Evolutionary conservation across 805 yeast species (phyloP).

Genomic region (Saturnispora ahearnii): DNA sequence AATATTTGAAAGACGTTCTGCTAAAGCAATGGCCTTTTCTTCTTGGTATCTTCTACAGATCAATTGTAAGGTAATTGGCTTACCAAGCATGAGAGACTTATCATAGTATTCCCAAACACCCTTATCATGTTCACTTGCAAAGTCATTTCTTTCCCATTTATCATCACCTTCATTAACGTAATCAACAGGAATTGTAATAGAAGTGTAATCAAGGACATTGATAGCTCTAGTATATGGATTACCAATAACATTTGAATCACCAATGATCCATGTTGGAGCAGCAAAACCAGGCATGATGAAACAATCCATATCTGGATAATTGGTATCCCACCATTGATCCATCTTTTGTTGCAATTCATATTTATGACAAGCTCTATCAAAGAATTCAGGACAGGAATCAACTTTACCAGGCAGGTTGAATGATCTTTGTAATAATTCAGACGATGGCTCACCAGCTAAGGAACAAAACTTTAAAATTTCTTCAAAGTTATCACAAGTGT

Average conservation of each 20-base stretch:
- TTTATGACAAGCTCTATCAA: constrained; percentile 33
- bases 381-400: constrained; percentile 25
- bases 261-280: constrained; percentile 33
- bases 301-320: constrained; percentile 31
- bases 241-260: constrained; percentile 31
- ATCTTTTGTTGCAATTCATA: constrained; percentile 29
- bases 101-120: constrained; percentile 33
- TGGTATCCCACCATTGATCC: constrained; percentile 32
- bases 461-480: constrained; percentile 20
- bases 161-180: constrained; percentile 31
- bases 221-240: constrained; percentile 47
- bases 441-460: constrained; percentile 26
- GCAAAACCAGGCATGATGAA: constrained; percentile 40
- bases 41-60: constrained; percentile 49
- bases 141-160: constrained; percentile 28
- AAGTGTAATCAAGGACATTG: constrained; percentile 45
- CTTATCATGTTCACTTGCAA: constrained; percentile 29
- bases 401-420: constrained; percentile 15
- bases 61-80: constrained; percentile 49
- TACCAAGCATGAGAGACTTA: constrained; percentile 32
- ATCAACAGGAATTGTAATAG: constrained; percentile 36
- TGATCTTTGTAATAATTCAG: constrained; percentile 15
- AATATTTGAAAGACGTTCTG: constrained; percentile 10
- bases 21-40: constrained; percentile 41
- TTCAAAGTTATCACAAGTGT: constrained; percentile 20